Evolutionary conservation across 2,329 filamentous ascomycete genomes (phyloP), one percentile per base, ranked within the genome.

Genomic region (Calonectria leucothoes): DNA sequence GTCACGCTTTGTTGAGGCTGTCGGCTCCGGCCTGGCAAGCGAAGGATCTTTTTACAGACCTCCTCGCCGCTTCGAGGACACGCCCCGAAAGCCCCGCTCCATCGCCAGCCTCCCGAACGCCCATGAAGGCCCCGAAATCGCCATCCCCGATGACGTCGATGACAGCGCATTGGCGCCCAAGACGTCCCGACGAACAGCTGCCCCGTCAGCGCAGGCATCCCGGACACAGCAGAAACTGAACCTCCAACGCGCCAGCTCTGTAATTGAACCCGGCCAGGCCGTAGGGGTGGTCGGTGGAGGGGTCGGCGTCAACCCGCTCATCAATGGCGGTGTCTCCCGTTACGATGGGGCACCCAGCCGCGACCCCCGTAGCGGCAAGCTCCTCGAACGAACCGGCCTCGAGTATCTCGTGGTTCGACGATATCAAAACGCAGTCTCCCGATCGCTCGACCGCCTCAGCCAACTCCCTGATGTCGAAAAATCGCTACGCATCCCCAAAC

Each of bases 201-300:
- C 84, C 1, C 85, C 85, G 1, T 83, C 87, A 0, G 88, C 88
- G 1, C 89, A 91, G 72, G 88, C 90, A 76, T 94, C 92, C 68
- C 89, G 93, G 17, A 94, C 93, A 1, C 93, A 95, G 83, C 93
- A 95, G 82, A 95, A 95, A 79, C 86, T 95, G 17, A 93, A 94
- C 84, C 88, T 95, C 1, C 93, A 95, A 80, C 90, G 93, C 45
- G 93, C 93, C 35, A 94, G 92, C 80, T 94, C 93, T 4, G 91
- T 90, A 76, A 92, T 95, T 61, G 93, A 95, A 77, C 91, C 91
- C 0, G 85, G 89, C 35, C 90, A 92, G 84, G 74, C 80, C 6
- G 81, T 84, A 0, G 70, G 80, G 1, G 82, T 80, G 23, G 81
- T 82, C 31, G 81, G 81, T 8, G 86, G 87, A 6, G 84, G 85